phyloP scores from a whole-genome alignment of 2,329 filamentous ascomycete species.

The Aspergillus tamarii region DNA sequence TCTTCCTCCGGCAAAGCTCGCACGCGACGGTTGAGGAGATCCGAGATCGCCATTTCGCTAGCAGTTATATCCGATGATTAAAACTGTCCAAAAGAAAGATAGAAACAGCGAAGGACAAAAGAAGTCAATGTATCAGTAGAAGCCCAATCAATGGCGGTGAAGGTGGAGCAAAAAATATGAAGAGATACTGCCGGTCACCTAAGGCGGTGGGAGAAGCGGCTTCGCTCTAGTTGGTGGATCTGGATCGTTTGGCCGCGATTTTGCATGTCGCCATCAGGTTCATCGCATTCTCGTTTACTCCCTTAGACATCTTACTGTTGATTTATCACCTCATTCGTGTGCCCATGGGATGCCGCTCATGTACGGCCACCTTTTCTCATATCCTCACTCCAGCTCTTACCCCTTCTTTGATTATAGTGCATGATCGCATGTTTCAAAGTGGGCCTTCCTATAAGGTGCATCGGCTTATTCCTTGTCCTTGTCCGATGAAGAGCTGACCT shows the following conservation, averaged over 20 bases:
- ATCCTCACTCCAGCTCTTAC: not conserved
- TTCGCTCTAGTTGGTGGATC: not conserved
- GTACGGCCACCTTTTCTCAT: not conserved
- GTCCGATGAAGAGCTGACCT: not conserved
- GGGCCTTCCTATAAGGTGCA: constrained; percentile 22
- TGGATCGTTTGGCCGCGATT: constrained; percentile 7
- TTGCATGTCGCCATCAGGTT: constrained; percentile 7
- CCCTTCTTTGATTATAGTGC: not conserved
- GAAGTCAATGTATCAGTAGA: not conserved
- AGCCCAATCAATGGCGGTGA: constrained; percentile 10
- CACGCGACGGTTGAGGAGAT: constrained; percentile 47
- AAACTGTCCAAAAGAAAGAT: not conserved
- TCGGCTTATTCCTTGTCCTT: not conserved
- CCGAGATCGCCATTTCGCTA: constrained; percentile 39
- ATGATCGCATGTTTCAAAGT: constrained; percentile 19
- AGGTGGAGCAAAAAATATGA: constrained; percentile 22
- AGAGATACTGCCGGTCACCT: constrained; percentile 29
- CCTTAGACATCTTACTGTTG: not conserved
- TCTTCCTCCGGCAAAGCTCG: constrained; percentile 45
- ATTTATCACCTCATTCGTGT: not conserved
- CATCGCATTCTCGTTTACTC: not conserved
- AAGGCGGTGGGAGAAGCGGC: constrained; percentile 25
- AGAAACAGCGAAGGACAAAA: not conserved
- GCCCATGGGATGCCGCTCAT: constrained; percentile 8
- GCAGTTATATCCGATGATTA: not conserved